Evolutionary conservation across 2,329 filamentous ascomycete genomes (phyloP), one percentile per base, ranked within the genome.

Genomic region (Venturia asperata): DNA sequence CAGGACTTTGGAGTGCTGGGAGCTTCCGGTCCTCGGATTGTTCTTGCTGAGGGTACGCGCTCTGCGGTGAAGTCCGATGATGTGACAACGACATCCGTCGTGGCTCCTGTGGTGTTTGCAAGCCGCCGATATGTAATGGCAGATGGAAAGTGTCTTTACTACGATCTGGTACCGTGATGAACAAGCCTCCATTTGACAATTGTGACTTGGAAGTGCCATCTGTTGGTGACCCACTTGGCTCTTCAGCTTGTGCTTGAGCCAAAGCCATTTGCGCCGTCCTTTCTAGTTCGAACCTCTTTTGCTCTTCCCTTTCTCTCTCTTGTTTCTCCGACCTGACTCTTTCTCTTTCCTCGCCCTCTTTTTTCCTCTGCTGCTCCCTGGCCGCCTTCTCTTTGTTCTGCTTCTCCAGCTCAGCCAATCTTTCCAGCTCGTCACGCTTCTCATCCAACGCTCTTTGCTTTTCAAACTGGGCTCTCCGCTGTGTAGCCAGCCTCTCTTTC

Each of bases 1-100:
- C 70, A 3, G 70, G 71, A 17, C 73, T 72, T 58, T 76, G 75
- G 5, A 77, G 67, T 17, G 72, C 73, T 13, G 74, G 74, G 15
- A 77, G 70, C n/a, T 70, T 76, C 41, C 75, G 70, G 43, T 69
- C 70, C 19, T 63, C 34, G 19, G 52, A 58, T 37, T 58, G 52
- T 30, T 37, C 30, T 1, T 58, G 52, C n/a, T 58, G 52, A 37
- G 19, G 1, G 19, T 58, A n/a, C 21, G 30, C 52, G 15, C 52
- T 58, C 15, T 34, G 52, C 19, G 52, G 52, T 30, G 52, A 58
- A 21, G 52, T 58, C 19, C 37, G 27, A 19, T 58, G 52, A 21
- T 58, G 19, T 19, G 52, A 58, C 11, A 58, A 24, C 15, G 52
- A 58, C 52, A 58, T 58, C 30, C 52, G 27, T 30, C 52, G 52